Evolutionary conservation across 2,329 filamentous ascomycete species (phyloP).

Genomic region (Esteya vermicola): DNA sequence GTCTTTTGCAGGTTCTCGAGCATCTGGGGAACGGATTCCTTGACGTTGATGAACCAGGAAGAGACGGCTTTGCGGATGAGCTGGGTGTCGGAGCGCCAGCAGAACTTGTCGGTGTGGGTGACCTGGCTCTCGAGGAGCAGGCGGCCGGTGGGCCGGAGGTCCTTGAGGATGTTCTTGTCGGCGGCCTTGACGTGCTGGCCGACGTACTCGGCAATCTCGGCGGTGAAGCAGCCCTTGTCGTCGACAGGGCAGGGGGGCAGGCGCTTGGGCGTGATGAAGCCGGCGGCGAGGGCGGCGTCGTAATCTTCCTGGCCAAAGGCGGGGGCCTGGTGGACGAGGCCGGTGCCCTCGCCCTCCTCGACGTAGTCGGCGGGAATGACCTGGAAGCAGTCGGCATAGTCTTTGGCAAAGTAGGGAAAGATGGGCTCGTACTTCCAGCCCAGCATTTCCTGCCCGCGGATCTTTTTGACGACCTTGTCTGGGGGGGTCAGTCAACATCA

Average conservation of each 20-base stretch:
- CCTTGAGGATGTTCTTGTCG: slow-evolving; percentile 85
- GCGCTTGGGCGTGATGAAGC: slow-evolving; percentile 62
- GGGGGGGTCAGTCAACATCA: not conserved
- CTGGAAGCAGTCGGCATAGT: slow-evolving; percentile 75
- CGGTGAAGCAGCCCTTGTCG: slow-evolving; percentile 57
- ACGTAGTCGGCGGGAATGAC: slow-evolving; percentile 79
- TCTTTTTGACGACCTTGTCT: slow-evolving; percentile 60
- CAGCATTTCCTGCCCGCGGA: slow-evolving; percentile 72
- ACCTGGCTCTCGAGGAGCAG: slow-evolving; percentile 77
- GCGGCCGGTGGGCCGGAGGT: slow-evolving; percentile 63
- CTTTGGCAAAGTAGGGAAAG: slow-evolving; percentile 79
- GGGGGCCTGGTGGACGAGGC: slow-evolving; percentile 86
- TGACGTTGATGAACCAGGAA: slow-evolving; percentile 88
- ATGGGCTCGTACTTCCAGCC: slow-evolving; percentile 82
- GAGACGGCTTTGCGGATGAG: slow-evolving; percentile 86
- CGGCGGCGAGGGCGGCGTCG: slow-evolving; percentile 60
- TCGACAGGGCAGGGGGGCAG: slow-evolving; percentile 87
- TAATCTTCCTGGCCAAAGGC: slow-evolving; percentile 97
- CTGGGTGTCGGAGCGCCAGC: slow-evolving; percentile 86
- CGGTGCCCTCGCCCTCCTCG: slow-evolving; percentile 78
- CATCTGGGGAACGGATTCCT: slow-evolving; percentile 72
- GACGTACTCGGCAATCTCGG: slow-evolving; percentile 63
- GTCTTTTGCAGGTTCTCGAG: slow-evolving; percentile 79
- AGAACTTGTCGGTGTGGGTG: slow-evolving; percentile 86
- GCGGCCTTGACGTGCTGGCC: slow-evolving; percentile 85